Evolutionary conservation across 179 eudicot genomes (phyloP).

Genomic region (Patellifolia procumbens): DNA sequence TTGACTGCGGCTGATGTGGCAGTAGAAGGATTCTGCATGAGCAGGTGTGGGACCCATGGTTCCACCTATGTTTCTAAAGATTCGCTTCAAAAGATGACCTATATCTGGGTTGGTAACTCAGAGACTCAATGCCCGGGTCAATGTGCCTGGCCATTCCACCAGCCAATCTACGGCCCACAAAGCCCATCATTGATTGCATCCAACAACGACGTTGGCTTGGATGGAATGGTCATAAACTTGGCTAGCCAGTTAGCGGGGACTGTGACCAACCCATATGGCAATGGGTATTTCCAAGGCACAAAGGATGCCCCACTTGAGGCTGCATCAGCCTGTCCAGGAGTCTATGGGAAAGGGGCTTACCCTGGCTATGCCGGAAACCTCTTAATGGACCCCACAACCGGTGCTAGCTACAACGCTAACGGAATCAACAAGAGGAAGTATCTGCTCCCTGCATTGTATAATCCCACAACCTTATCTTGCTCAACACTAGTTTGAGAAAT

Average conservation of each 20-base stretch:
- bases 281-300: constrained; percentile 39
- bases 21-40: constrained; percentile 28
- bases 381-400: no score
- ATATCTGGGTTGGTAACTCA: constrained; percentile 43
- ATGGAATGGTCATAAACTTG: constrained; percentile 40
- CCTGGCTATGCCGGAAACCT: no score
- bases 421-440: constrained; percentile 37
- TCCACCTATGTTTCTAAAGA: constrained; percentile 21
- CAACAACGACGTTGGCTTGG: constrained; percentile 38
- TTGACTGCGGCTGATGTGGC: constrained; percentile 22
- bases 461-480: constrained; percentile 38
- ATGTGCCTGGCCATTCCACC: no score
- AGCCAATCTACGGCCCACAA: constrained; percentile 45
- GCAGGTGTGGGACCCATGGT: constrained; percentile 30
- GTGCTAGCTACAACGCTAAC: constrained; percentile 41
- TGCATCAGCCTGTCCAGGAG: constrained; percentile 36
- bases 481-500: constrained; percentile 29
- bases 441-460: constrained; percentile 37
- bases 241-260: constrained; percentile 36
- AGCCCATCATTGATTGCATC: constrained; percentile 35
- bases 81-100: constrained; percentile 22
- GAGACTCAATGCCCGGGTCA: constrained; percentile 40
- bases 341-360: no score
- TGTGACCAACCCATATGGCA: constrained; percentile 38
- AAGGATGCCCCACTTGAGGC: constrained; percentile 39